Base-by-base conservation (phyloP, 2,329 filamentous ascomycete species). In the Ceratocystis variospora region DNA sequence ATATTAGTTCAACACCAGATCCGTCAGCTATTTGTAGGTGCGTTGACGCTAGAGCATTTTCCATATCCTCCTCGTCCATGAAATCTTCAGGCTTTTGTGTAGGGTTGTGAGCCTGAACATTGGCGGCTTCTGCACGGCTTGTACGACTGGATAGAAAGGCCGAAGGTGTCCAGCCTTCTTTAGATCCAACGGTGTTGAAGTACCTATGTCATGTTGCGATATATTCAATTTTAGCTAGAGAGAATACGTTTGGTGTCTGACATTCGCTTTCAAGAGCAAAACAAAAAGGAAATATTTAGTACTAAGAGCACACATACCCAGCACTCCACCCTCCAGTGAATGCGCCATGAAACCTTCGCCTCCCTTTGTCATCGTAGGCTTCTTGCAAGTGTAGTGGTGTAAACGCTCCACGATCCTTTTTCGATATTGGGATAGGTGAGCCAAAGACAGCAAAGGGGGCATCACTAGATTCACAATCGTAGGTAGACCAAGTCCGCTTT, bases 371-470 rank as follows among this genome's bases (percentile, higher is more conserved):
- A 76, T 99, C 94, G 68, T 88, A 89, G 74, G 96, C 92, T 74
- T 96, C 93, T 79, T 99, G 94, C 78, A 97, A 96, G 91, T 94
- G 97, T n/a, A 96, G 77, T 0, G 94, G 94, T 17, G 96, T 84
- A 73, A 92, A 97, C 50, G 89, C 90, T 69, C 92, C 93, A 78
- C 96, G 90, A 75, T 97, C 92, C 22, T 90, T 83, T 62, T 87
- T 81, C 72, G 96, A 90, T 68, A 89, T 84, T 0, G 91, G 91
- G 17, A 99, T 81, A 7, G 92, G 87, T 2, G 90, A 96, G 73
- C 94, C 94, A 74, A 88, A 96, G 66, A 87, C 73, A 66, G 87
- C 88, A 75, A 85, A 96, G 0, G 89, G 87, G 15, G 89, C 86
- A 73, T 87, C 82, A 67, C 66, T 80, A 78, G 75, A 84, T 80